Base-by-base conservation (phyloP, 169 alveolate species). In the Plasmodium gonderi region DNA sequence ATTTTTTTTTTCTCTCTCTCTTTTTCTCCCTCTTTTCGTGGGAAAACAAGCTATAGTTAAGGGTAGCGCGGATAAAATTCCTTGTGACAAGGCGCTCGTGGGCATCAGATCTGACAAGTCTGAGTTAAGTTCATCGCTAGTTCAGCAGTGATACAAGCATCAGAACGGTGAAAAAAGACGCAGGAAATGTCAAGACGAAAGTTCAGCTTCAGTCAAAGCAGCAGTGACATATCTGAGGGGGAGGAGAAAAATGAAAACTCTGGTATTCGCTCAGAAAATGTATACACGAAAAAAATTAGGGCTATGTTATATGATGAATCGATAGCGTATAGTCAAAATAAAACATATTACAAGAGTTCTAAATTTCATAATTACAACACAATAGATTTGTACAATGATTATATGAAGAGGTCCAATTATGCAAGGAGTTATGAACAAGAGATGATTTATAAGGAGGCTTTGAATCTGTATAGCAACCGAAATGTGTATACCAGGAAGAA, bases 371-470 rank as follows among this genome's bases (percentile, higher is more conserved):
- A 83, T 60, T 83, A 76, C 44, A 83, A 83, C 77, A 83, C 9
- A 1, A 83, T 83, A 60, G 75, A 83, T 51, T 67, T 74, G 0
- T 83, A 83, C 29, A 69, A 38, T 0, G 82, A 83, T 29, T 69
- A 72, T 47, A 60, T 83, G 40, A 83, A 83, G 64, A 69, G 77
- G 42, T 72, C 92, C 0, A 83, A 83, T 20, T 83, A 83, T 42
- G 74, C 92, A 5, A 83, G 92, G 64, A 83, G 83, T n/a, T 83
- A 83, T 8, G 92, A 83, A 29, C 92, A 83, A 29, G 92, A 83
- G 64, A 83, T 69, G 54, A 83, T 83, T 31, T 83, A 83, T 23
- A 83, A 68, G 14, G 78, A 83, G 33, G 92, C 92, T 60, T 64
- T 83, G 20, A 69, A 60, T 42, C n/a, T 83, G 23, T 83, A 83